phyloP scores from a whole-genome alignment of 2,329 filamentous ascomycete species.

The Nannizziopsis barbatae region DNA sequence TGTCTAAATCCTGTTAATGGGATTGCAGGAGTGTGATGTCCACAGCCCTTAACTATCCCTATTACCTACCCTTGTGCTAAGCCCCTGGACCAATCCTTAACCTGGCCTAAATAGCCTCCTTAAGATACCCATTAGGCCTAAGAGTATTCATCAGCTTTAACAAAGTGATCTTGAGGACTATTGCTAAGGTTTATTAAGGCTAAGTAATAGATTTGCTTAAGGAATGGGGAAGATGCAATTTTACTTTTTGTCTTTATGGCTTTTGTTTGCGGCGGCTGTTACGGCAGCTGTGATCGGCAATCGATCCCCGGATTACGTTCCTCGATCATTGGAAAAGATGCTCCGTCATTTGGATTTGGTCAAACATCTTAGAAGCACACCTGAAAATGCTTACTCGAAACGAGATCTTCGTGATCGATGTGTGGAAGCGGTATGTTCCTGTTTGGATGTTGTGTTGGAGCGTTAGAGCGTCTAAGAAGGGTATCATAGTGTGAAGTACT shows the following conservation, averaged over 20 bases:
- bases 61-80: too few species aligned
- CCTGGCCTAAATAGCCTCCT: too few species aligned
- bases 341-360: constrained; percentile 3
- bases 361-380: not conserved
- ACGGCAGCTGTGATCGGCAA: not conserved
- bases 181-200: too few species aligned
- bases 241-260: not conserved
- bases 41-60: too few species aligned
- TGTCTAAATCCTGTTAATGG: too few species aligned
- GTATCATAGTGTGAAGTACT: constrained; percentile 9
- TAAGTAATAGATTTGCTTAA: too few species aligned
- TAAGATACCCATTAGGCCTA: too few species aligned
- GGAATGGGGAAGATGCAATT: constrained; percentile 1
- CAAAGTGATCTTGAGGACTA: too few species aligned
- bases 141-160: too few species aligned
- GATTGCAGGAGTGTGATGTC: too few species aligned
- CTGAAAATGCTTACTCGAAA: not conserved
- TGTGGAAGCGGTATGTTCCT: not conserved
- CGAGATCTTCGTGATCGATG: not conserved
- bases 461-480: not conserved
- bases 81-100: too few species aligned
- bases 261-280: not conserved
- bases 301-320: not conserved
- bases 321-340: constrained; percentile 6
- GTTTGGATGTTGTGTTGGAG: not conserved